These are phyloP conservation scores for Brassica cretica DNA, from an alignment of 345 rosid genomes.

Conservation along the genomic window DNA sequence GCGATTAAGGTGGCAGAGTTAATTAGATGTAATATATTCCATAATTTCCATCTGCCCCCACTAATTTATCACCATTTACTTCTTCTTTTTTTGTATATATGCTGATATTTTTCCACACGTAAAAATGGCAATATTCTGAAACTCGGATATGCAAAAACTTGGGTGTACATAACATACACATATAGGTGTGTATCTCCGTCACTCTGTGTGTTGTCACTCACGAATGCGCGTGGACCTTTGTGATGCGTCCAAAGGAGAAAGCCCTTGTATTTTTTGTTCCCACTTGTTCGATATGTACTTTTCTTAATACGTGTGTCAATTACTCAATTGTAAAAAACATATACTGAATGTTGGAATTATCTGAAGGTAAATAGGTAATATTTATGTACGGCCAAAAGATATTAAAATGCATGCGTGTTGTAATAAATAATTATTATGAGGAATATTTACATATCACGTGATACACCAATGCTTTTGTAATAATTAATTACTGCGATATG, in stretches of 20 bases:
- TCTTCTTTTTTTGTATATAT: not conserved
- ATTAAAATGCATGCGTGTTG: not conserved
- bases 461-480: not conserved
- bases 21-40: constrained; percentile 29
- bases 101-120: not conserved
- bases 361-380: not conserved
- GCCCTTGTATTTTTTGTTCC: not conserved
- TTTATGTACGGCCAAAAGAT: not conserved
- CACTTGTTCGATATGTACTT: no score
- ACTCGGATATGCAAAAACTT: not conserved
- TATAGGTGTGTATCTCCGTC: constrained; percentile 1
- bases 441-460: not conserved
- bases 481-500: not conserved
- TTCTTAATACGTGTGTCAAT: not conserved
- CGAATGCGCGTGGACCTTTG: constrained; percentile 43
- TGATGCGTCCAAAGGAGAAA: constrained; percentile 21
- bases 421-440: not conserved
- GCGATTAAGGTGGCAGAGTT: constrained; percentile 38
- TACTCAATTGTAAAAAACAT: not conserved
- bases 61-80: constrained; percentile 21
- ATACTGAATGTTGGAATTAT: constrained; percentile 1
- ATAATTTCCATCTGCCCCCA: constrained; percentile 36
- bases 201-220: constrained; percentile 34
- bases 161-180: not conserved
- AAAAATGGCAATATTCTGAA: not conserved